phyloP scores from a whole-genome alignment of 257 asterid species.

The Solanum infundibuliforme region DNA sequence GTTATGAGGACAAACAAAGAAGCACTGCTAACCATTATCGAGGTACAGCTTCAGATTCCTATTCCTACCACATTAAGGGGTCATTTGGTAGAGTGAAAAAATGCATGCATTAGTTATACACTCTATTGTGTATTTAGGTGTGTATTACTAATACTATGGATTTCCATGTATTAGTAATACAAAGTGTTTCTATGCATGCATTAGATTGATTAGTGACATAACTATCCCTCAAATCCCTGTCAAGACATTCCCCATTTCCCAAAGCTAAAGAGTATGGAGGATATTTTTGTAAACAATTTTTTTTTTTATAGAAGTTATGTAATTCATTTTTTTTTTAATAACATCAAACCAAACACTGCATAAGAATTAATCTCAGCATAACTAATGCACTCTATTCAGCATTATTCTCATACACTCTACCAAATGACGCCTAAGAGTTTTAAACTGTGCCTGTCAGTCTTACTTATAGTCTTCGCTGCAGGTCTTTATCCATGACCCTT shows the following conservation, averaged over 20 bases:
- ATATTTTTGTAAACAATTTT: not conserved
- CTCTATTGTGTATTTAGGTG: not conserved
- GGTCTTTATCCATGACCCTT: conserved; percentile 98
- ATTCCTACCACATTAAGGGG: not conserved
- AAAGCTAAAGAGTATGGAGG: not conserved
- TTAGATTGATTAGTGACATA: not conserved
- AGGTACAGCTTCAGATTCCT: conserved; percentile 34
- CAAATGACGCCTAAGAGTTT: not conserved
- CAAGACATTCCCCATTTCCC: not conserved
- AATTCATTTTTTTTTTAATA: too few species aligned
- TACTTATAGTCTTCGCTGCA: conserved; percentile 19
- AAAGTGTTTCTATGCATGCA: not conserved
- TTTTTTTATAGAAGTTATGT: not conserved
- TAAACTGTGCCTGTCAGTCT: not conserved
- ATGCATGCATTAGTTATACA: not conserved
- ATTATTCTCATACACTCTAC: not conserved
- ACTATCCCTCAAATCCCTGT: not conserved
- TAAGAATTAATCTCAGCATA: not conserved
- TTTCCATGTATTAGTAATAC: not conserved
- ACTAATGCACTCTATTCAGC: not conserved
- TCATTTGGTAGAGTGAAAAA: not conserved
- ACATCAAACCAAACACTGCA: not conserved
- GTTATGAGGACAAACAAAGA: conserved; percentile 95
- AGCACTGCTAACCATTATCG: conserved; percentile 89
- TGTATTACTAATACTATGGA: not conserved